These are phyloP conservation scores for Vitis amurensis DNA, from an alignment of 164 flowering plant species.

Conservation along the genomic window DNA sequence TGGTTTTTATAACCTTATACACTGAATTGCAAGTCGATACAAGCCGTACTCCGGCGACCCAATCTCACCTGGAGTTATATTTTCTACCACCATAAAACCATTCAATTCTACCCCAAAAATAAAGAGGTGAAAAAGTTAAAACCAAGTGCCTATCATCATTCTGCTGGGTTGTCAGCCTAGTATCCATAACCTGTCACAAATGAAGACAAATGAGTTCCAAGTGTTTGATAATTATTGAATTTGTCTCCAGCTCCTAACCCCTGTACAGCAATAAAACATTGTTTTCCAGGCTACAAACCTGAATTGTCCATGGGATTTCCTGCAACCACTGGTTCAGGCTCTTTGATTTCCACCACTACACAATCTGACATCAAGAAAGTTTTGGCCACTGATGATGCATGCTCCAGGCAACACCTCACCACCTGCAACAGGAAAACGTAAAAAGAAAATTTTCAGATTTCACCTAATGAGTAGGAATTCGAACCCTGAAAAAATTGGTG, in stretches of 20 bases:
- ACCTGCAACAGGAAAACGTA: conserved; percentile 39
- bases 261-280: neutral
- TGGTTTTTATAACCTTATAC: neutral
- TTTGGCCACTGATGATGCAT: conserved; percentile 86
- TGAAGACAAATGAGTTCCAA: too few relatives aligned
- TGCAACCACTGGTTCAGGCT: conserved; percentile 64
- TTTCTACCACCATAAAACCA: neutral
- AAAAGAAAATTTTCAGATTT: too few relatives aligned
- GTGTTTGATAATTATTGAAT: too few relatives aligned
- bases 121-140: neutral
- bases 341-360: conserved; percentile 87
- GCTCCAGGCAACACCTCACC: conserved; percentile 90
- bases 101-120: neutral
- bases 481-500: too few relatives aligned
- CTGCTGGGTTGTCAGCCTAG: too few relatives aligned
- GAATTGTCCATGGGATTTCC: conserved; percentile 91
- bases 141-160: too few relatives aligned
- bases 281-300: conserved; percentile 32
- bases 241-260: neutral
- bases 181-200: too few relatives aligned
- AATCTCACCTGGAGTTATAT: conserved; percentile 1
- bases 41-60: conserved; percentile 6
- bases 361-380: conserved; percentile 90
- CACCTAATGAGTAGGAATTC: too few relatives aligned
- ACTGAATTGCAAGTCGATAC: conserved; percentile 1